Conservation (phyloP, 2,329 filamentous ascomycete species). For the Paracorniculantispora psalliotae region DNA sequence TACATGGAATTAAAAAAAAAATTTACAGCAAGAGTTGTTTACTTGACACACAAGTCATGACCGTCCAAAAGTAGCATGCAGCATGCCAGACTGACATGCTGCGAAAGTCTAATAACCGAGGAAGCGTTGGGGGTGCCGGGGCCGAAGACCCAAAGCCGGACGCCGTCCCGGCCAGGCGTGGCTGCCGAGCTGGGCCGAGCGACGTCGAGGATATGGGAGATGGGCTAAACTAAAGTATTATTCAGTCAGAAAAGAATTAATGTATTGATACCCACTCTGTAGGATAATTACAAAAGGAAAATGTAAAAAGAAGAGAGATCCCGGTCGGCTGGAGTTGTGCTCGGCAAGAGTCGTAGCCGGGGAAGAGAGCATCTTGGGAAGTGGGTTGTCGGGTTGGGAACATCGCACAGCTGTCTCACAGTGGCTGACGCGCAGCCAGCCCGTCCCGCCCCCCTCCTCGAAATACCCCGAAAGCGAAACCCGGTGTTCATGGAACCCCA, state of each 20-base stretch:
- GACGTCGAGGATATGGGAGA: not conserved
- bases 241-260: too few species aligned
- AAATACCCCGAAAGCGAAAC: not conserved
- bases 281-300: not conserved
- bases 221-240: too few species aligned
- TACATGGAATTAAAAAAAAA: too few species aligned
- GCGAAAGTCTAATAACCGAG: slow-evolving; percentile 9
- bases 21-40: not conserved
- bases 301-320: not conserved
- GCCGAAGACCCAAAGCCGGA: slow-evolving; percentile 7
- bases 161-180: slow-evolving; percentile 4
- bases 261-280: too few species aligned
- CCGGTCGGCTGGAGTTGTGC: not conserved
- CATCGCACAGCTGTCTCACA: not conserved
- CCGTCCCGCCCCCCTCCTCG: not conserved
- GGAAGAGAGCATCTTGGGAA: not conserved
- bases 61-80: not conserved
- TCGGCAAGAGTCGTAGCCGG: not conserved
- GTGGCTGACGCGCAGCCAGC: not conserved
- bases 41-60: not conserved
- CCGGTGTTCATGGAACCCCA: not conserved
- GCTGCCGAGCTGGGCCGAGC: slow-evolving; percentile 6
- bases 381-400: not conserved
- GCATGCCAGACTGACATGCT: not conserved
- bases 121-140: slow-evolving; percentile 7